phyloP scores from a whole-genome alignment of 495 filamentous ascomycete genomes.

The Annulohypoxylon stygium region DNA sequence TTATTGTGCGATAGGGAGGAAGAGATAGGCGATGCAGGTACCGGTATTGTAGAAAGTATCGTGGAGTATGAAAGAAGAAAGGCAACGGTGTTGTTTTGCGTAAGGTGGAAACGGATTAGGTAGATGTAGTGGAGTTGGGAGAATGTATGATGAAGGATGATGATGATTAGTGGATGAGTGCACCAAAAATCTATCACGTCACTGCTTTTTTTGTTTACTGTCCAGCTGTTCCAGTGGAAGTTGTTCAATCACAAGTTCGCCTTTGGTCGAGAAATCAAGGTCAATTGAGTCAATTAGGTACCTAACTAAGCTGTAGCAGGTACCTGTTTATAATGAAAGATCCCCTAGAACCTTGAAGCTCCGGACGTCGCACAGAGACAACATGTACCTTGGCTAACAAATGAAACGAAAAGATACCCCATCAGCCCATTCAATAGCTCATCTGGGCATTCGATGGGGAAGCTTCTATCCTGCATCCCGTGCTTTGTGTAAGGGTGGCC shows the following conservation, averaged over 20 bases:
- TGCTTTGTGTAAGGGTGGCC: constrained; percentile 20
- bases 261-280: constrained; percentile 1
- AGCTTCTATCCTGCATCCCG: background rate
- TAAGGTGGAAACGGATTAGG: background rate
- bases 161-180: constrained; percentile 21
- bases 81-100: constrained; percentile 29
- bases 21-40: background rate
- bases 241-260: constrained; percentile 23
- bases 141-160: constrained; percentile 42
- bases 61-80: constrained; percentile 21
- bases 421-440: constrained; percentile 3
- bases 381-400: constrained; percentile 1
- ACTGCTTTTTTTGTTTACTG: constrained; percentile 46
- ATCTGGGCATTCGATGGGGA: background rate
- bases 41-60: constrained; percentile 18
- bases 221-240: constrained; percentile 6
- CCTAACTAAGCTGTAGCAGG: background rate
- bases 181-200: constrained; percentile 44
- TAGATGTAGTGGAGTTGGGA: constrained; percentile 30
- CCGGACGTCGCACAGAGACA: background rate
- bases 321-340: constrained; percentile 8
- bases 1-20: background rate
- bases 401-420: constrained; percentile 13
- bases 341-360: background rate
- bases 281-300: background rate